Evolutionary conservation across 805 yeast species (phyloP).

Genomic region (Ogataea nonfermentans): DNA sequence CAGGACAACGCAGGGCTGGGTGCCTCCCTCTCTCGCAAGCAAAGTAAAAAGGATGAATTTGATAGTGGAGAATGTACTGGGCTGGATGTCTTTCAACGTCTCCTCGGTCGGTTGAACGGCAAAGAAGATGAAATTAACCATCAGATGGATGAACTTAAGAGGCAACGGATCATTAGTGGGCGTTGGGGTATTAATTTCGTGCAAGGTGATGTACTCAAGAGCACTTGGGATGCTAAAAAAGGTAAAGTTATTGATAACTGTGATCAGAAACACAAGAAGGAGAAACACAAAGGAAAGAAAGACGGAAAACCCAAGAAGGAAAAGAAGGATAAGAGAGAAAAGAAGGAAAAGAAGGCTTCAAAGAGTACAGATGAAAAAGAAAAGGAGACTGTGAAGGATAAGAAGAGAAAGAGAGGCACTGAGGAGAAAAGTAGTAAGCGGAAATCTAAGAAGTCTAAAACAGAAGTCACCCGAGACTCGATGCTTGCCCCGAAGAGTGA

Average conservation of each 20-base stretch:
- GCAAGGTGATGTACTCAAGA: slow-evolving; percentile 75
- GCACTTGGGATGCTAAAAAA: slow-evolving; percentile 74
- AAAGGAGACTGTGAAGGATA: slow-evolving; percentile 28
- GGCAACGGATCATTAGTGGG: slow-evolving; percentile 72
- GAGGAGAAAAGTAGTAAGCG: slow-evolving; percentile 31
- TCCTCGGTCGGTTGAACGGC: slow-evolving; percentile 87
- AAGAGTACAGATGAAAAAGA: no score
- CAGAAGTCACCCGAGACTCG: slow-evolving; percentile 38
- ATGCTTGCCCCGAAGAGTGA: slow-evolving; percentile 40
- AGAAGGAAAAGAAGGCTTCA: slow-evolving; percentile 28
- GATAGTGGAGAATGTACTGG: slow-evolving; percentile 87
- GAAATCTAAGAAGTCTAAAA: slow-evolving; percentile 30
- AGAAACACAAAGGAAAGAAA: slow-evolving; percentile 33
- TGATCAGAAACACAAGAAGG: slow-evolving; percentile 27
- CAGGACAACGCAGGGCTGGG: slow-evolving; percentile 88
- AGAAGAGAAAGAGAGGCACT: slow-evolving; percentile 27
- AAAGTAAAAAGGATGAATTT: slow-evolving; percentile 58
- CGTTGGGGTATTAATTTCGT: slow-evolving; percentile 88
- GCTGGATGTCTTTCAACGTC: slow-evolving; percentile 87
- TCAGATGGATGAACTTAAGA: slow-evolving; percentile 67
- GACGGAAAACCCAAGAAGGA: slow-evolving; percentile 29
- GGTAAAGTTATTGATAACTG: slow-evolving; percentile 34
- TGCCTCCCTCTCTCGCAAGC: slow-evolving; percentile 56
- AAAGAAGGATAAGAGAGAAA: slow-evolving; percentile 28
- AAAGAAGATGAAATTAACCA: slow-evolving; percentile 63